Percentiles rank a stretch among this genome's conserved stretches.
phyloP scores from a whole-genome alignment of 148 eudicot species.

The Camellia japonica region DNA sequence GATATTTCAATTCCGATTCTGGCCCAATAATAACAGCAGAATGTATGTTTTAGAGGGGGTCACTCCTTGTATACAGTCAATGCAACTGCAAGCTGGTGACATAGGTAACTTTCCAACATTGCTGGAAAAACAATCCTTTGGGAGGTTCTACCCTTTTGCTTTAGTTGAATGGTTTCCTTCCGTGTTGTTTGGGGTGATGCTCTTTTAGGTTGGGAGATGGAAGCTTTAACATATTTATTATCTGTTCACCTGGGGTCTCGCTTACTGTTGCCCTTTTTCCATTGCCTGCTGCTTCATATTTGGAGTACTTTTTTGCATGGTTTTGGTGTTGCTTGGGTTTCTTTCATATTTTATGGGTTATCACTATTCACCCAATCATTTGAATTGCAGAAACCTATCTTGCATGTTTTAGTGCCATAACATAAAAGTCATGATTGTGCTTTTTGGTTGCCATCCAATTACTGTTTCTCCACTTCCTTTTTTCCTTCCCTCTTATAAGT shows the following conservation, averaged over 20 bases:
- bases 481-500: not conserved
- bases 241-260: not conserved
- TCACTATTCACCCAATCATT: not conserved
- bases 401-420: not conserved
- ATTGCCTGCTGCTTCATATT: not conserved
- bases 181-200: not conserved
- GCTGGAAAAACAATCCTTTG: not conserved
- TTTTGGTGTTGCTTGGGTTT: not conserved
- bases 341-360: not conserved
- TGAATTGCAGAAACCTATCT: not conserved
- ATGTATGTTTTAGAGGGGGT: constrained; percentile 81
- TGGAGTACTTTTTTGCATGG: not conserved
- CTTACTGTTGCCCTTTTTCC: not conserved
- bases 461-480: not conserved
- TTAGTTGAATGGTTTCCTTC: constrained; percentile 4
- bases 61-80: constrained; percentile 65
- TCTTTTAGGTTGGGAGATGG: not conserved
- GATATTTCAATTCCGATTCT: constrained; percentile 63
- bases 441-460: not conserved
- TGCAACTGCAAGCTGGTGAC: constrained; percentile 76
- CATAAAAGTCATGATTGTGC: not conserved
- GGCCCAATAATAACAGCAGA: constrained; percentile 73
- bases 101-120: constrained; percentile 38
- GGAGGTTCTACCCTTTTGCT: not conserved
- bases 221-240: not conserved